Evolutionary conservation across 345 rosid species (phyloP).

Genomic region (Lepidium sativum): DNA sequence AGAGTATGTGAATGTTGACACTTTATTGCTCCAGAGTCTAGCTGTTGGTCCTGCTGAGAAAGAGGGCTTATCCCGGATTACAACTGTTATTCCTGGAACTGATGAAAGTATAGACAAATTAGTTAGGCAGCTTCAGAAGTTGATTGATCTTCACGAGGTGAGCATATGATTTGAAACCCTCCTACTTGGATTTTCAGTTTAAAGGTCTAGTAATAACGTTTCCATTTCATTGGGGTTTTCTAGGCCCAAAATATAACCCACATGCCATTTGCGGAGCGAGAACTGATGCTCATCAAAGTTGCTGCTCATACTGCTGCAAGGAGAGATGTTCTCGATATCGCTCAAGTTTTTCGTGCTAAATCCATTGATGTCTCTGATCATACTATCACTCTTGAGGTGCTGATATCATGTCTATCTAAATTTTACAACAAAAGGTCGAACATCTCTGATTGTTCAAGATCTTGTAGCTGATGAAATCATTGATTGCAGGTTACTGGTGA

Average conservation of each 20-base stretch:
- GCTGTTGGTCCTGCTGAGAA: slow-evolving; percentile 66
- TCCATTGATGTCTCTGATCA: slow-evolving; percentile 69
- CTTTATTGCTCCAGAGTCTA: slow-evolving; percentile 41
- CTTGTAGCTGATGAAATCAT: slow-evolving; percentile 7
- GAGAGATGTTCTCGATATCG: slow-evolving; percentile 65
- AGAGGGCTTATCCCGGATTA: slow-evolving; percentile 62
- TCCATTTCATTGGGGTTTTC: background rate
- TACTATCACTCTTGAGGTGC: slow-evolving; percentile 66
- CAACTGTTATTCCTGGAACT: slow-evolving; percentile 73
- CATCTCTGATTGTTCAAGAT: background rate
- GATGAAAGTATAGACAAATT: slow-evolving; percentile 57
- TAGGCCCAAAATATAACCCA: slow-evolving; percentile 55
- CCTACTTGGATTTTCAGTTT: background rate
- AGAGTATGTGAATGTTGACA: background rate
- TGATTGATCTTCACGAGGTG: slow-evolving; percentile 64
- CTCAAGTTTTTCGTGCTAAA: slow-evolving; percentile 55
- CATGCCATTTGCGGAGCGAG: slow-evolving; percentile 65
- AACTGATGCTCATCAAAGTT: slow-evolving; percentile 59
- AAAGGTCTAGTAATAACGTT: background rate
- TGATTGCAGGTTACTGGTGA: slow-evolving; percentile 53
- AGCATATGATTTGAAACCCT: background rate
- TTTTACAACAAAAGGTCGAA: background rate
- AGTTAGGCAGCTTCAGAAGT: slow-evolving; percentile 61
- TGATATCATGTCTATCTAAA: slow-evolving; percentile 2
- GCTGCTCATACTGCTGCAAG: slow-evolving; percentile 56